Percentiles rank a stretch among this genome's conserved stretches.
Evolutionary conservation across 164 flowering plant species (phyloP).

Genomic region (Chimonanthus praecox): DNA sequence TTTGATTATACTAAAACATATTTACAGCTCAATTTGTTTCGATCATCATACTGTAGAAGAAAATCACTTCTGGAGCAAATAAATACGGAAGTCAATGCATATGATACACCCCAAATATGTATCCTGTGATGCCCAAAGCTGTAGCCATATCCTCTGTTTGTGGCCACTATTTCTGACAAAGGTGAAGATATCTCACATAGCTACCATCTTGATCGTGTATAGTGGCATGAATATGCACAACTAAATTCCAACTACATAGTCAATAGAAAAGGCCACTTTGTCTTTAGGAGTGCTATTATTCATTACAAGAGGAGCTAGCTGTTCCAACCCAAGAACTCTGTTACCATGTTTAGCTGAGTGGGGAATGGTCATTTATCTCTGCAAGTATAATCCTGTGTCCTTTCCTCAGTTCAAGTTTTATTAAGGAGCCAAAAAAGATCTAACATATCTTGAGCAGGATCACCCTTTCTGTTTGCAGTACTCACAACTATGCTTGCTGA

Average conservation of each 20-base stretch:
- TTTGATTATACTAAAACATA: too few species aligned
- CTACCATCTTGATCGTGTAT: too few species aligned
- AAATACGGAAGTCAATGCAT: neutral
- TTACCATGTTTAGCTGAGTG: too few species aligned
- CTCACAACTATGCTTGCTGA: neutral
- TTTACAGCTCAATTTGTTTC: neutral
- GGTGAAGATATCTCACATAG: too few species aligned
- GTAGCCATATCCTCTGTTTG: neutral
- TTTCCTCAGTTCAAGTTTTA: conserved; percentile 29
- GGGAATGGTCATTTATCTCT: too few species aligned
- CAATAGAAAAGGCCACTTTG: conserved; percentile 49
- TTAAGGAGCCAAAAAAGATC: conserved; percentile 44
- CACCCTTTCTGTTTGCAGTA: conserved; percentile 26
- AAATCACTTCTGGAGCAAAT: neutral
- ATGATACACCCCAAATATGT: neutral
- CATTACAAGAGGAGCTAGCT: too few species aligned
- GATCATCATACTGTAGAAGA: neutral
- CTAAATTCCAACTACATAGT: conserved; percentile 19
- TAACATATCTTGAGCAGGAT: conserved; percentile 62
- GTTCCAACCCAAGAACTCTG: too few species aligned
- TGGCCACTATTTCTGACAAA: too few species aligned
- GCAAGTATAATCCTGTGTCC: neutral
- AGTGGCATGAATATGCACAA: too few species aligned
- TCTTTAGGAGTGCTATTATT: conserved; percentile 22
- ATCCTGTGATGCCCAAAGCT: neutral